phyloP scores from a whole-genome alignment of 257 asterid genomes.

The Nemophila menziesii region DNA sequence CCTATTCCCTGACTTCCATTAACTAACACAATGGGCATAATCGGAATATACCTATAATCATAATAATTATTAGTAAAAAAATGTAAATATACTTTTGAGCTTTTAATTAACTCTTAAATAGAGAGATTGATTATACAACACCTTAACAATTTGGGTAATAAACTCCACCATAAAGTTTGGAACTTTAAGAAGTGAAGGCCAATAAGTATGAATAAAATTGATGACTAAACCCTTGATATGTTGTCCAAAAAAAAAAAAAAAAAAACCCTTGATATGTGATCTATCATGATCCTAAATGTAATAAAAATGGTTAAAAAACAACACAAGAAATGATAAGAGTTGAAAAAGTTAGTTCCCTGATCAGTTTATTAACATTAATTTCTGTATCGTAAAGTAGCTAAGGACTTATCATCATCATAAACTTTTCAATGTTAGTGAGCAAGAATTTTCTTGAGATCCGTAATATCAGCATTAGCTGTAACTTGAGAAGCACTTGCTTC shows the following conservation, averaged over 20 bases:
- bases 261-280: too few species aligned
- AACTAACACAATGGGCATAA: conserved; percentile 77
- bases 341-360: conserved; percentile 51
- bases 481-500: conserved; percentile 83
- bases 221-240: conserved; percentile 91
- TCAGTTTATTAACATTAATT: conserved; percentile 97
- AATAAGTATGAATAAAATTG: conserved; percentile 81
- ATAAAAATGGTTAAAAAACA: background rate
- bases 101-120: too few species aligned
- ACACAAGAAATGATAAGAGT: too few species aligned
- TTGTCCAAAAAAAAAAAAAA: too few species aligned
- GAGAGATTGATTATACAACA: conserved; percentile 6
- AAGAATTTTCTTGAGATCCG: conserved; percentile 67
- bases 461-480: conserved; percentile 71
- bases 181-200: conserved; percentile 87
- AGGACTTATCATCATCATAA: conserved; percentile 64
- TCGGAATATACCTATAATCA: conserved; percentile 76
- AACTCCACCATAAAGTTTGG: conserved; percentile 83
- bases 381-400: conserved; percentile 86
- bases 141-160: conserved; percentile 95
- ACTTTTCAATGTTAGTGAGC: conserved; percentile 83
- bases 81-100: background rate
- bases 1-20: conserved; percentile 99
- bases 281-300: conserved; percentile 99
- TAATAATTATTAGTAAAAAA: conserved; percentile 4